Percentiles rank a stretch among this genome's conserved stretches.
Evolutionary conservation across 768 basidiomycete genomes (phyloP).

Genomic region (Saitozyma podzolica): DNA sequence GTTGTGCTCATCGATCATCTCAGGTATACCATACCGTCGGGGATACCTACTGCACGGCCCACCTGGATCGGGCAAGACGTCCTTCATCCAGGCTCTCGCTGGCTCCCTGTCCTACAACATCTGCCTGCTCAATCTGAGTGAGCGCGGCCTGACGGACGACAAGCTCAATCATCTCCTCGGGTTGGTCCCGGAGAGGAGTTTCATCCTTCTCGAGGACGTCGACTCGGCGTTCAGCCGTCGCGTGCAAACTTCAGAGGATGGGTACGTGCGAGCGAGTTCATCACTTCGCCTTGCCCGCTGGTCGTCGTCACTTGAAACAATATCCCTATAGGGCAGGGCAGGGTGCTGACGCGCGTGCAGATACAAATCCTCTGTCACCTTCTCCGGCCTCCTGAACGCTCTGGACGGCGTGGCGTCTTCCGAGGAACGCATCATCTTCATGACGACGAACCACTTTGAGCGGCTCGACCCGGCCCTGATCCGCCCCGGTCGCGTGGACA

Average conservation of each 20-base stretch:
- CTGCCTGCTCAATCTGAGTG: constrained; percentile 90
- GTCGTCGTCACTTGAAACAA: background rate
- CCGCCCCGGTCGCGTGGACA: constrained; percentile 90
- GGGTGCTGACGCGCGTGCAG: constrained; percentile 54
- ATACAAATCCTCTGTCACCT: constrained; percentile 92
- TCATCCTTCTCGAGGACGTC: constrained; percentile 95
- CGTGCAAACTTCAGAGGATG: constrained; percentile 84
- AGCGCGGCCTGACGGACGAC: constrained; percentile 93
- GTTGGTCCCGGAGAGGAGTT: constrained; percentile 86
- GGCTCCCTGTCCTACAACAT: constrained; percentile 92
- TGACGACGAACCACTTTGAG: constrained; percentile 96
- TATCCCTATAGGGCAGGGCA: background rate
- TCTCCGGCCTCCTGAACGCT: constrained; percentile 95
- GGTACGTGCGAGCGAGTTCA: constrained; percentile 59
- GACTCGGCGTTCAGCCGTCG: constrained; percentile 96
- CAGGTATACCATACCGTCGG: constrained; percentile 94
- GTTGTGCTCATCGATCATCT: background rate
- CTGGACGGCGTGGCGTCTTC: constrained; percentile 96
- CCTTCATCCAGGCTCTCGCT: constrained; percentile 95
- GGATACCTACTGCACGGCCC: constrained; percentile 95
- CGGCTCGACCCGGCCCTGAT: constrained; percentile 90
- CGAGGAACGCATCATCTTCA: constrained; percentile 96
- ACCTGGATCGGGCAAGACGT: constrained; percentile 96
- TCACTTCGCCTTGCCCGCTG: too few relatives aligned
- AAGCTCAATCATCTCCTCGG: constrained; percentile 90